Base-by-base conservation (phyloP, 306 rosid genomes). In the Dryas octopetala region DNA sequence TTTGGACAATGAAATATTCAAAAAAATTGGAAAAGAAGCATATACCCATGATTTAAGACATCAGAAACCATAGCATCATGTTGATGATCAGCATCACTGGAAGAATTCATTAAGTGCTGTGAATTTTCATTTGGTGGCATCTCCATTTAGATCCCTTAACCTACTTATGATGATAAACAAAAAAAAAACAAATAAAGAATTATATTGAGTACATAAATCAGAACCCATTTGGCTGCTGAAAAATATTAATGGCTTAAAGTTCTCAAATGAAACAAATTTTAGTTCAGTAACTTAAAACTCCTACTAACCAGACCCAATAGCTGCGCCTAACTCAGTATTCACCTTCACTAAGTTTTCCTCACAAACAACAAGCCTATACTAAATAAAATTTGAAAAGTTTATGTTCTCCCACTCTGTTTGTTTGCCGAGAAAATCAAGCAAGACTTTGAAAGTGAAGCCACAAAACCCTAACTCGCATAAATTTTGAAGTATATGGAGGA, bases 131-230 rank as follows among this genome's bases (percentile, higher is more conserved):
- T 72, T 23, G 91, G 46, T 70, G 84, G 83, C 76, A 61, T 55
- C 80, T 86, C 96, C 97, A 90, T 92, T 40, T 47, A 38, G 19
- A 41, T 51, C 51, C 72, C 70, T 60, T n/a, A 55, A 9, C 28
- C 61, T n/a, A 55, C 28, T 17, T 55, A 4, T 7, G 61, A 55
- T 16, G 26, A 55, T 4, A 55, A 16, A 23, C 23, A 23, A 55
- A 6, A 17, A 3, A 49, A 51, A 28, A 1, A 11, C 0, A 68
- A 26, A 13, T 67, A 4, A 6, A 23, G 2, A 67, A 11, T n/a
- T 7, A 49, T 4, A 49, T 7, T 28, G 17, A 49, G 41, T 52
- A 14, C 57, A 52, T 4, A 52, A 52, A 14, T 5, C 16, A 52
- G 57, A 52, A 13, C 16, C 65, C 13, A 60, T 28, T 32, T 60